phyloP scores from a whole-genome alignment of 805 yeast species.

The Spathaspora girioi region DNA sequence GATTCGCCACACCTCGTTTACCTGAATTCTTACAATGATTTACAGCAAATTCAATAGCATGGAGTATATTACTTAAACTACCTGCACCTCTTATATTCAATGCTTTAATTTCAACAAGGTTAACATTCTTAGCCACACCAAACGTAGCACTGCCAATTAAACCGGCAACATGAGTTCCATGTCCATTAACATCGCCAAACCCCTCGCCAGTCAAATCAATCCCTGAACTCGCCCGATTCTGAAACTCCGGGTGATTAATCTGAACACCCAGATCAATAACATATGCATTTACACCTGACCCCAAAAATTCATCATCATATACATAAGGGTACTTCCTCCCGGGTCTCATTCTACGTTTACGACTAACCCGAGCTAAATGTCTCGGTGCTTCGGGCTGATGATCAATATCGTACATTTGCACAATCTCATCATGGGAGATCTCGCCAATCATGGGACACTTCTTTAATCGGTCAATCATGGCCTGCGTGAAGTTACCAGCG shows the following conservation, averaged over 20 bases:
- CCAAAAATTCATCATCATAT: conserved; percentile 46
- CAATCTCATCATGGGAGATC: conserved; percentile 60
- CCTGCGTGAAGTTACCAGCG: conserved; percentile 55
- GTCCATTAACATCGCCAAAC: conserved; percentile 49
- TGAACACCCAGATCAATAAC: conserved; percentile 81
- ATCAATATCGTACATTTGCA: conserved; percentile 50
- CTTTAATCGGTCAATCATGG: conserved; percentile 43
- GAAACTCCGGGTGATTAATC: conserved; percentile 58
- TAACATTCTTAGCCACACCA: conserved; percentile 54
- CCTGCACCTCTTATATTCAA: conserved; percentile 70
- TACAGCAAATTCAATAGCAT: conserved; percentile 66
- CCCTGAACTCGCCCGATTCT: conserved; percentile 57
- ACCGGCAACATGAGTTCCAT: conserved; percentile 59
- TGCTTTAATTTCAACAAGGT: conserved; percentile 71
- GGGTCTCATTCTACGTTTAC: conserved; percentile 27
- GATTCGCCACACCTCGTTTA: conserved; percentile 60
- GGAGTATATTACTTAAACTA: conserved; percentile 57
- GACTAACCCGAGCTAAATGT: conserved; percentile 64
- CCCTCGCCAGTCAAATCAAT: conserved; percentile 60
- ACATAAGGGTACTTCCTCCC: conserved; percentile 35
- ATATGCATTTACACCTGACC: conserved; percentile 67
- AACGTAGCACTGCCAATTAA: conserved; percentile 46
- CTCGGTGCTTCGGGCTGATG: conserved; percentile 51
- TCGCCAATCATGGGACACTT: conserved; percentile 64
- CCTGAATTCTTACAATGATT: conserved; percentile 43